Conservation (phyloP, 192 early-diverging fungal genomes). For the Linnemannia elongata region DNA sequence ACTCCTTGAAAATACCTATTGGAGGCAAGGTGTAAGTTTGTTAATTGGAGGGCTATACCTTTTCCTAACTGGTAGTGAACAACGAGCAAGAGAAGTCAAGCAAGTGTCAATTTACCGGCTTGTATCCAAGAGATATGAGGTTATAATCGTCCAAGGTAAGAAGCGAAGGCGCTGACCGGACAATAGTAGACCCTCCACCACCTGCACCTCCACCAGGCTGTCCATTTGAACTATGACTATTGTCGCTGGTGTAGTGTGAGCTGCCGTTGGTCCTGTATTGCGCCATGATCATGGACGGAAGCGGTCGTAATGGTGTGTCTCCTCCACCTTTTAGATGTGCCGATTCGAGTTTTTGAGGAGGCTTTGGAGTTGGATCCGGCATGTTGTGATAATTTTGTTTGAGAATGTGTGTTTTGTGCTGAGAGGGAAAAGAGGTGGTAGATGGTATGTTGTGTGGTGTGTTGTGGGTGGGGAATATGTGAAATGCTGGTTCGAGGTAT, state of each 20-base stretch:
- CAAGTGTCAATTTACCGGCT: conserved; percentile 20
- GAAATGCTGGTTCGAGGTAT: too few species aligned
- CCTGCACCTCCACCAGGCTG: conserved; percentile 5
- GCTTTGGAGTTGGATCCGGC: background rate
- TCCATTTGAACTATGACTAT: background rate
- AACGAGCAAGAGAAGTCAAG: too few species aligned
- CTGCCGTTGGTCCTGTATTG: background rate
- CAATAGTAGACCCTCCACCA: background rate
- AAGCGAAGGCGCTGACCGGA: conserved; percentile 11
- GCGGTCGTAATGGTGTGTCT: conserved; percentile 8
- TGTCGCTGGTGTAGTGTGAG: background rate
- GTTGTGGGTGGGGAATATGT: too few species aligned
- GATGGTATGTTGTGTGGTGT: too few species aligned
- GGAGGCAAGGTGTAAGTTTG: too few species aligned
- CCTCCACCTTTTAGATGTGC: background rate
- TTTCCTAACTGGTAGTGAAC: background rate
- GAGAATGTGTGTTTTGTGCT: too few species aligned
- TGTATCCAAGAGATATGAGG: conserved; percentile 50
- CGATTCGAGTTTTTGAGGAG: background rate
- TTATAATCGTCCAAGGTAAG: conserved; percentile 47
- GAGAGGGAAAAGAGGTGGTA: too few species aligned
- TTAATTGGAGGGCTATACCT: too few species aligned
- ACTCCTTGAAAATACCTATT: conserved; percentile 32
- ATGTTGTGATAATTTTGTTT: background rate
- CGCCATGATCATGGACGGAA: conserved; percentile 7